Percentiles rank a stretch among this genome's conserved stretches.
Evolutionary conservation across 495 filamentous ascomycete species (phyloP).

Genomic region (Glonium stellatum): DNA sequence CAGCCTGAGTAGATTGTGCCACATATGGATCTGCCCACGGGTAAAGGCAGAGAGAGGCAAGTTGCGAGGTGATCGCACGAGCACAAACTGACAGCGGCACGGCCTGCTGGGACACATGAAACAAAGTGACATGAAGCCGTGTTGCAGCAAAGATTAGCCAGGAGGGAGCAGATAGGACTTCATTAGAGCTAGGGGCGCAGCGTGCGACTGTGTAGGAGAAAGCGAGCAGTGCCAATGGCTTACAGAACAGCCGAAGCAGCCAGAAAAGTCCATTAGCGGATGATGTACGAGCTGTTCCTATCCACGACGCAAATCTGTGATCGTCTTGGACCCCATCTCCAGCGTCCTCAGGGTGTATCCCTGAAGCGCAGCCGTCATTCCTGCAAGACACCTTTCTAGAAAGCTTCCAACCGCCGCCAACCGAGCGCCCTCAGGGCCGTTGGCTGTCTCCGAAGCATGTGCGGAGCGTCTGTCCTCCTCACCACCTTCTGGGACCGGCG

Average conservation of each 20-base stretch:
- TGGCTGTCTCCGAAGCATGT: background rate
- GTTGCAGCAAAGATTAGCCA: conserved; percentile 21
- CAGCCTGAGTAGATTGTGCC: background rate
- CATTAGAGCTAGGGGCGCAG: background rate
- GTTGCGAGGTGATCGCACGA: background rate
- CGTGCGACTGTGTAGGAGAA: background rate
- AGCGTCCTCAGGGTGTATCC: background rate
- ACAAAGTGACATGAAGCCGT: conserved; percentile 8
- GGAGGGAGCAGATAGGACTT: background rate
- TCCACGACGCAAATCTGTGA: conserved; percentile 1
- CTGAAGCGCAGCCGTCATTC: background rate
- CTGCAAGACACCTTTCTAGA: conserved; percentile 5
- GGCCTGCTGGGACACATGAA: conserved; percentile 1
- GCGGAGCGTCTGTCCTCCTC: background rate
- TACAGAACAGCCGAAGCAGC: background rate
- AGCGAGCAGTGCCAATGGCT: background rate
- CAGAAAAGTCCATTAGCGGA: background rate
- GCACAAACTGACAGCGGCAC: conserved; percentile 2
- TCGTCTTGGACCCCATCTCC: background rate
- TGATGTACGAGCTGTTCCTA: background rate
- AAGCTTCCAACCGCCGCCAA: conserved; percentile 4
- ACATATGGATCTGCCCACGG: conserved; percentile 18
- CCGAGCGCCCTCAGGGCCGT: background rate
- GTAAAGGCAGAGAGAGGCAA: conserved; percentile 24
- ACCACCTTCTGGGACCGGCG: background rate